Evolutionary conservation across 306 rosid species (phyloP), one percentile per base, ranked within the genome.

Genomic region (Vigna reflexopilosa): DNA sequence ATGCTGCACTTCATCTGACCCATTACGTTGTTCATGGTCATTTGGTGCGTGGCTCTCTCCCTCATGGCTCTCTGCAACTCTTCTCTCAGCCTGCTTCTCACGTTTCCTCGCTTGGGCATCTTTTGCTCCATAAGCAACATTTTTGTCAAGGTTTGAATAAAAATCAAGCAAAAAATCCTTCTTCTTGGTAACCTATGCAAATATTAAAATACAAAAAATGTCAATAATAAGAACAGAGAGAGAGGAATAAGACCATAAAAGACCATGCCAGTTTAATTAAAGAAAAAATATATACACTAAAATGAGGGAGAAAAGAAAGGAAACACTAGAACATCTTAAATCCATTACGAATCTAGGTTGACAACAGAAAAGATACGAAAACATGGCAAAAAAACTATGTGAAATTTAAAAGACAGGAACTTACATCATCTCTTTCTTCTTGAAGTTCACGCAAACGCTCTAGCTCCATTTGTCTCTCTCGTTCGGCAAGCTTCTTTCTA

Each of bases 401-500:
- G 71, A 20, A 67, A 55, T 63, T 55, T 9, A 9, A 83, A 65
- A 49, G 26, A 14, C 42, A 56, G 52, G 44, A 68, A 64, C 94
- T 44, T 89, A 93, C 98, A 85, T 92, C 97, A 0, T 95, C 99
- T 83, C 90, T 85, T 81, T 90, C 97, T 81, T 93, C 98, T 40
- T 76, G 83, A 67, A 88, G 90, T 74, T 91, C 87, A 55, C 90
- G 86, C 49, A 88, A 49, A 47, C 89, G 90, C 49, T 95, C 99
- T 73, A 93, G 89, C 85, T 91, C 99, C 84, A 86, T 81, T 85
- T 92, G 93, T 71, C 81, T 91, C 79, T 82, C 97, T 62, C 76
- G 91, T 55, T 91, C 97, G 1, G 89, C 96, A 72, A 95, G 97
- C 86, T 93, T 91, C 87, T 28, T 93, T 80, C 93, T 95, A 80